Evolutionary conservation across 2,329 filamentous ascomycete species (phyloP), one percentile per base, ranked within the genome.

Genomic region (Botrytis sinoallii): DNA sequence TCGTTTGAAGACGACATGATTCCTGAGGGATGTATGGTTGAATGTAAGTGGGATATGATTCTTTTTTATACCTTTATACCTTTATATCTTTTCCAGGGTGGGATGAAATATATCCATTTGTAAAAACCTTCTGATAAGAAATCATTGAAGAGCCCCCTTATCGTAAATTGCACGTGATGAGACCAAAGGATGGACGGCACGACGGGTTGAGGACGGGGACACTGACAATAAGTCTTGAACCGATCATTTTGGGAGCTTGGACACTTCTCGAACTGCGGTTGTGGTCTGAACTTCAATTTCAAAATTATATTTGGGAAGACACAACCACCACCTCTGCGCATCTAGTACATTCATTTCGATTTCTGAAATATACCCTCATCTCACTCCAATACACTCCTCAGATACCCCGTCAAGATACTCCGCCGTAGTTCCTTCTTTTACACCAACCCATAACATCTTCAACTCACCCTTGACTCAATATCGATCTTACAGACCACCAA

Each of bases 1-100:
- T 71, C 35, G 65, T 71, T 29, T 48, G 32, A 66, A 32, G 70
- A 65, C 35, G 59, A 71, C 70, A 71, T 71, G 70, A 42, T 57
- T 57, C 2, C 9, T 55, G 32, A n/a, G 22, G 16, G 3, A n/a
- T 48, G 42, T 66, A 9, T 66, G 64, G 38, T 38, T 20, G 46
- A 35, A 32, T 48, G 29, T 22, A 48, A 66, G 44, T 66, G 42
- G 52, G 38, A 70, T n/a, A 16, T 46, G n/a, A 20, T 18, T 42
- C 35, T 40, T 42, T 25, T 63, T 16, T 18, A 61, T 46, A 70
- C 18, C 25, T n/a, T 22, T 32, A 32, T 32, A 3, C 32, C 38
- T 63, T 22, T 32, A 32, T 32, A 3, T 4, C 38, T 63, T 22
- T 22, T 22, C 61, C 22, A 61, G 10, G 44, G 65, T 40, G 65